Evolutionary conservation across 2,329 filamentous ascomycete genomes (phyloP).

Genomic region (Stachybotrys echinatus): DNA sequence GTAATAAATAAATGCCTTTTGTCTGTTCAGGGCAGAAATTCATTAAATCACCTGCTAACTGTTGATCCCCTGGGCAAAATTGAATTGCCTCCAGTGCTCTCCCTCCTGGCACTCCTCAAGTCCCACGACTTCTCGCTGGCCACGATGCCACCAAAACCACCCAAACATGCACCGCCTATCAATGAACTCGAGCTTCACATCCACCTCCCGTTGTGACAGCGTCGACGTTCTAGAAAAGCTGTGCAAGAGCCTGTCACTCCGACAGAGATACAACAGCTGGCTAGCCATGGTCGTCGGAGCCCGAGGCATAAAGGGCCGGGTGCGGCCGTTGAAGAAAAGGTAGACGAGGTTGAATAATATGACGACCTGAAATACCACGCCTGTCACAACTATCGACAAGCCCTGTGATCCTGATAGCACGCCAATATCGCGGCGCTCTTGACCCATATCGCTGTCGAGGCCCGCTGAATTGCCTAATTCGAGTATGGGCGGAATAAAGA

Average conservation of each 20-base stretch:
- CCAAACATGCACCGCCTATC: constrained; percentile 1
- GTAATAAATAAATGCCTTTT: no score
- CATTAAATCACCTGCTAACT: no score
- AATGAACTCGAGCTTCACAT: neutral
- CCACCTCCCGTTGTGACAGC: neutral
- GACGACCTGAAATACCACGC: neutral
- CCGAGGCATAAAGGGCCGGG: neutral
- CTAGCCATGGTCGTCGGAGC: constrained; percentile 1
- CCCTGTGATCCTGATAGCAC: neutral
- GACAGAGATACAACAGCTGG: constrained; percentile 1
- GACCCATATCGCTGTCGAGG: neutral
- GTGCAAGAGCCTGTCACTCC: constrained; percentile 1
- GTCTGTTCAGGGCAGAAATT: no score
- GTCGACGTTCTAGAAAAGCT: neutral
- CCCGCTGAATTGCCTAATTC: neutral
- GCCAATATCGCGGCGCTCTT: neutral
- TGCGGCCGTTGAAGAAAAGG: neutral
- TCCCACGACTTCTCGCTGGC: neutral
- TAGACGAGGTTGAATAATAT: constrained; percentile 4
- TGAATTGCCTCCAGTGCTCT: neutral
- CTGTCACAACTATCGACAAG: neutral
- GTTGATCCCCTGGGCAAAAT: neutral
- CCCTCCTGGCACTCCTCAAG: neutral
- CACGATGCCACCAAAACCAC: constrained; percentile 1
- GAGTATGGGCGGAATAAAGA: constrained; percentile 1